Evolutionary conservation across 352 stramenopile genomes (phyloP), one percentile per base, ranked within the genome.

Genomic region (Phytophthora pisi): DNA sequence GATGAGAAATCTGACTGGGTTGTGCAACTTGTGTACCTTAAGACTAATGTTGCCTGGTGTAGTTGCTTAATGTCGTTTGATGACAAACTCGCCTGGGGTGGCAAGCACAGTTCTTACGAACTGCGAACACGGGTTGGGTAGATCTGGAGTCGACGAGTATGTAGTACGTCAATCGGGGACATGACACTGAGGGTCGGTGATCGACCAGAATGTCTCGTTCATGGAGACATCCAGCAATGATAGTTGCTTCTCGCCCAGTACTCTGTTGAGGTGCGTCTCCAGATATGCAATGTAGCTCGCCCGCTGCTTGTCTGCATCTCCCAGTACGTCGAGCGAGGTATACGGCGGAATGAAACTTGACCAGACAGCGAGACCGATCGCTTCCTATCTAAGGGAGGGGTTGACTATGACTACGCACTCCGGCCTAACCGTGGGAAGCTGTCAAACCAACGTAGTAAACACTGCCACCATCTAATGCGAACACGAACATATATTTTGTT

Each of bases 151-250:
- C 23, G 40, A 46, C 40, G 18, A 46, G 40, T 46, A 46, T 26
- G 3, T 1, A 4, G 40, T 26, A 26, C 24, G 24, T 26, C 24
- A 26, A 26, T 26, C 24, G 24, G 24, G 24, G 24, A 26, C 24
- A 61, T 61, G 40, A 20, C 20, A 20, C 20, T 20, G 20, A 26
- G 24, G 24, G 24, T 26, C 24, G 24, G 24, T 26, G 24, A 26
- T 26, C 38, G 30, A 49, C 45, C 55, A 56, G 20, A 16, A 30
- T 55, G 45, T 38, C 30, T 42, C 16, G 13, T 63, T 4, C 13
- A 38, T 40, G 6, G 43, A n/a, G 45, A 55, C 18, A 36, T 63
- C 56, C 56, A 55, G 43, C 55, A 13, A 62, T 34, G 30, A 57
- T 47, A 57, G 51, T 31, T 18, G 28, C 55, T 53, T 20, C 30